Base-by-base conservation (phyloP, 805 yeast genomes). In the Saccharomycopsis sp. region DNA sequence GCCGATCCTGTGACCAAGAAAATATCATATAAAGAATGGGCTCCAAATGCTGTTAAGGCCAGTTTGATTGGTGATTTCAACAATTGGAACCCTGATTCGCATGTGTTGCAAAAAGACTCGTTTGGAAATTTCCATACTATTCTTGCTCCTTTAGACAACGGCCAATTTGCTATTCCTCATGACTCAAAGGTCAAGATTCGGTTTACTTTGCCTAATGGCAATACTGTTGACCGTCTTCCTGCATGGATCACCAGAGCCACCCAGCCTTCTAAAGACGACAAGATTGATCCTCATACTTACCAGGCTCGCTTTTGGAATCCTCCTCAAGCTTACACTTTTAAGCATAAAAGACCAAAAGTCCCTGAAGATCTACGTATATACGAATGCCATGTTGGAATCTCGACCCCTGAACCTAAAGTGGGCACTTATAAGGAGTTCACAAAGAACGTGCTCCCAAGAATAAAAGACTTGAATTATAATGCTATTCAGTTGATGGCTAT, bases 291-390 rank as follows among this genome's bases (percentile, higher is more conserved):
- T 20, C 23, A 59, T 44, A 68, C 79, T 50, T 93, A 88, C 69
- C 97, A 94, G 64, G 96, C 93, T 5, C 77, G 96, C 56, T 93
- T 89, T 71, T 93, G 98, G 98, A 89, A 93, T 70, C 97, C 97
- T 0, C 69, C 75, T 1, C 58, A 64, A 0, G 38, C 61, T 0
- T 62, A 73, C 23, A 70, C 72, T 17, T 89, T 89, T 69, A 57
- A 66, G 25, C 89, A 88, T 75, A 79, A 85, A 69, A 71, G 89
- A 69, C 56, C 70, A 41, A 67, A 68, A 56, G 68, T 70, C 15
- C 79, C 78, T 1, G 73, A 71, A 49, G 79, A 83, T 9, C 73
- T 87, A 63, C 84, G 87, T 69, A 87, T 93, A 58, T 93, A 93
- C 72, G 99, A 93, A 73, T 97, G 97, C 35, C 99, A 93, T 69